Conservation (phyloP, 257 asterid species). For the Lavandula angustifolia region DNA sequence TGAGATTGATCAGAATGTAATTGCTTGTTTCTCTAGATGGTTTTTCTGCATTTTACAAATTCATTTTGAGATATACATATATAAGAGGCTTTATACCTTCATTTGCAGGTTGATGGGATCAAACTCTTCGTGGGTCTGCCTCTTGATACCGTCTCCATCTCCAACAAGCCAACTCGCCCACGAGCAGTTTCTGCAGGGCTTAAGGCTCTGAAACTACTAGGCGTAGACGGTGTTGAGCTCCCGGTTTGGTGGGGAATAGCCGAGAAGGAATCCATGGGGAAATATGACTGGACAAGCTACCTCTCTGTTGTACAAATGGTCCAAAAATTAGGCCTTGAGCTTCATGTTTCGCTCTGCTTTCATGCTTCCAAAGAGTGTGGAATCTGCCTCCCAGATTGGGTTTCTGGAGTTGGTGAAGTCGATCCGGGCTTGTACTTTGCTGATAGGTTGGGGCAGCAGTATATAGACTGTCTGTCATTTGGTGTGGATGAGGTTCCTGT, state of each 20-base stretch:
- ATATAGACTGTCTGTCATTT: constrained; percentile 61
- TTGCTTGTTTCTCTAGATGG: not conserved
- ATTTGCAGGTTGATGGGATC: constrained; percentile 51
- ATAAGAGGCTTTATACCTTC: not conserved
- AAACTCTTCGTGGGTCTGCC: constrained; percentile 82
- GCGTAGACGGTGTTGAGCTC: constrained; percentile 86
- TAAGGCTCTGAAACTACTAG: constrained; percentile 71
- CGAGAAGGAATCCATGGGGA: constrained; percentile 67
- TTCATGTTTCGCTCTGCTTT: constrained; percentile 69
- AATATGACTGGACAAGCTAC: constrained; percentile 77
- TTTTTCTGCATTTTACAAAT: not conserved
- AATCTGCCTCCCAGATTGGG: constrained; percentile 73
- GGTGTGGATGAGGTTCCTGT: constrained; percentile 70
- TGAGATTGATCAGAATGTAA: not conserved
- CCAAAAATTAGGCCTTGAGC: constrained; percentile 60
- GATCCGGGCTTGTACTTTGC: constrained; percentile 54
- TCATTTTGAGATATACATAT: not conserved
- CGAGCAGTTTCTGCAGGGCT: constrained; percentile 83
- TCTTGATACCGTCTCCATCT: constrained; percentile 61
- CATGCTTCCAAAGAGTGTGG: constrained; percentile 54
- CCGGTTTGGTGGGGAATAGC: constrained; percentile 94
- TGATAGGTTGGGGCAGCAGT: constrained; percentile 58
- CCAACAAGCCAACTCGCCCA: constrained; percentile 54
- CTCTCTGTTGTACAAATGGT: constrained; percentile 69
- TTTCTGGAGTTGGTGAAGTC: constrained; percentile 54